A percentile compares a stretch with the other conserved stretches of the same genome.
Conservation (phyloP, 371 early-diverging fungal genomes). For the Rhizopus arrhizus region DNA sequence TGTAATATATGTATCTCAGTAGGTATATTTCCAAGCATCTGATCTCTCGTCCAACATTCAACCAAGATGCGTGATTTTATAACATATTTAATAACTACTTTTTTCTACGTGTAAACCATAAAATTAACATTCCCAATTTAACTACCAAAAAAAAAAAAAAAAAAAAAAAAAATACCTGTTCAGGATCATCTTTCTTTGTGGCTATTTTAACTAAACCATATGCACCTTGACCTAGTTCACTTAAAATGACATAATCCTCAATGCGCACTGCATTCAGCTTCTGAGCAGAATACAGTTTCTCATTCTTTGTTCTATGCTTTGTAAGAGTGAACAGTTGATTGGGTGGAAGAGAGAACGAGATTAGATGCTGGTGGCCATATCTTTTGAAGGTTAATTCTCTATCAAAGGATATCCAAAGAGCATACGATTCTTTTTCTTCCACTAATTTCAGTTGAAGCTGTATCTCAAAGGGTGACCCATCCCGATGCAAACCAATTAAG, state of each 20-base stretch:
- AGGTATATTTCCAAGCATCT: constrained; percentile 66
- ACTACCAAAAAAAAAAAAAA: constrained; percentile 8
- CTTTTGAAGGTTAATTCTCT: constrained; percentile 58
- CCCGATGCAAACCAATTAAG: constrained; percentile 65
- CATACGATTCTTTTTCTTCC: constrained; percentile 57
- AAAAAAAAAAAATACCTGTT: constrained; percentile 33
- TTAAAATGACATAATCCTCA: constrained; percentile 64
- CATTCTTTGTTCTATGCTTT: not conserved
- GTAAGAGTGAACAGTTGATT: not conserved
- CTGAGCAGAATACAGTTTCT: constrained; percentile 47
- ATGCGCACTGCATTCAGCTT: constrained; percentile 45
- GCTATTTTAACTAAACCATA: constrained; percentile 74
- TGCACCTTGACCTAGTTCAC: constrained; percentile 72
- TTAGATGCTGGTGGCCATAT: constrained; percentile 35
- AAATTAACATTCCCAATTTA: not conserved
- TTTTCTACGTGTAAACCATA: constrained; percentile 38
- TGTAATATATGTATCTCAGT: constrained; percentile 72
- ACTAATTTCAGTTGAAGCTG: constrained; percentile 67
- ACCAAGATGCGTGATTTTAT: constrained; percentile 74
- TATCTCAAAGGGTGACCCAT: constrained; percentile 63
- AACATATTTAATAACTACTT: constrained; percentile 77
- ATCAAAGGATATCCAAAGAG: constrained; percentile 74
- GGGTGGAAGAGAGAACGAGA: constrained; percentile 7
- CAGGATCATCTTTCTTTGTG: constrained; percentile 45
- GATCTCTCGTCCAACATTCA: constrained; percentile 72